Conservation (phyloP, 2,329 filamentous ascomycete species). For the Penicillium paneum region DNA sequence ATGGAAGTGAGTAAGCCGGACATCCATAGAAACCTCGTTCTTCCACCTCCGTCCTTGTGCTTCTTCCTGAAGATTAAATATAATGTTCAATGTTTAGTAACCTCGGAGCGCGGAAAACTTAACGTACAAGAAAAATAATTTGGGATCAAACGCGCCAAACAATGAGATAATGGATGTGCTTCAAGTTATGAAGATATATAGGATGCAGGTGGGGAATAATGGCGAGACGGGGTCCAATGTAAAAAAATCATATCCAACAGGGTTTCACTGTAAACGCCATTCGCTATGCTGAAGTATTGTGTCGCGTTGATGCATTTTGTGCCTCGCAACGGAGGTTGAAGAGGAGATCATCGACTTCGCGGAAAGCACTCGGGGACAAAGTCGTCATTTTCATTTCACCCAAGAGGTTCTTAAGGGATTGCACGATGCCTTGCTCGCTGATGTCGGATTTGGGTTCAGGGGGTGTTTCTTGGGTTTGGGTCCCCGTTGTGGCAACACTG, state of each 20-base stretch:
- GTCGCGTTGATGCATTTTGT: conserved; percentile 64
- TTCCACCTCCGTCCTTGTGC: neutral
- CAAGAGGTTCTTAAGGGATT: conserved; percentile 55
- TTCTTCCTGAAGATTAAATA: neutral
- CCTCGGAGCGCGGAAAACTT: neutral
- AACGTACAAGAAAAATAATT: conserved; percentile 1
- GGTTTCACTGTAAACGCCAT: conserved; percentile 29
- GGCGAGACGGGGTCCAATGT: conserved; percentile 3
- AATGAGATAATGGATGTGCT: conserved; percentile 10
- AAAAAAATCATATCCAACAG: conserved; percentile 9
- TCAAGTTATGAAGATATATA: conserved; percentile 9
- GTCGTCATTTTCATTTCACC: conserved; percentile 57
- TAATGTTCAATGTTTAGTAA: conserved; percentile 1
- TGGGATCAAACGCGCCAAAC: neutral
- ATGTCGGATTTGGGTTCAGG: neutral
- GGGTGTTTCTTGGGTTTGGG: conserved; percentile 14
- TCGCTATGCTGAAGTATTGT: conserved; percentile 36
- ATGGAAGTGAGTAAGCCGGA: neutral
- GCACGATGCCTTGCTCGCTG: conserved; percentile 48
- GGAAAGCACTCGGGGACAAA: conserved; percentile 63
- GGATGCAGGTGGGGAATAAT: conserved; percentile 22
- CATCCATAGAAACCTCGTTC: too few relatives aligned
- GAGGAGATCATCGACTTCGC: conserved; percentile 71
- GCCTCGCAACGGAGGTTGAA: conserved; percentile 75
- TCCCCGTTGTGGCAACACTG: conserved; percentile 11